phyloP scores from a whole-genome alignment of 1,139 yeast species.

The Hyphopichia fennica region DNA sequence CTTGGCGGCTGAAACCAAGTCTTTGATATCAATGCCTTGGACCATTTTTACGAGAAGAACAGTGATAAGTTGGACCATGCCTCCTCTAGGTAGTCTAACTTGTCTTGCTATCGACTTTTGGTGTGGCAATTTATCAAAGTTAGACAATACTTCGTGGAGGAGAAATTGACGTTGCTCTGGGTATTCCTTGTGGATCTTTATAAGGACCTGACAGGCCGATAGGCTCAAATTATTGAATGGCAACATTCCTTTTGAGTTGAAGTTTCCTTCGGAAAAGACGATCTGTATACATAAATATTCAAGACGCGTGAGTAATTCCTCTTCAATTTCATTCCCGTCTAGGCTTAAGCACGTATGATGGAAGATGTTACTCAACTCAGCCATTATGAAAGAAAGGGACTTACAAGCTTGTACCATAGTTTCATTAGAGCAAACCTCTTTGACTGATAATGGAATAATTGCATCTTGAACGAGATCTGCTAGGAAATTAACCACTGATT shows the following conservation, averaged over 20 bases:
- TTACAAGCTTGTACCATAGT: background rate
- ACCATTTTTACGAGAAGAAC: slow-evolving; percentile 45
- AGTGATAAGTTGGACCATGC: slow-evolving; percentile 49
- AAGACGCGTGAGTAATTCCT: slow-evolving; percentile 46
- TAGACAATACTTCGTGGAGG: slow-evolving; percentile 57
- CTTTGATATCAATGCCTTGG: slow-evolving; percentile 32
- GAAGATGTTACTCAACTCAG: slow-evolving; percentile 9
- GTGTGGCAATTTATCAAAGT: slow-evolving; percentile 48
- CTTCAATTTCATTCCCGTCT: slow-evolving; percentile 33
- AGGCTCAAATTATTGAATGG: slow-evolving; percentile 29
- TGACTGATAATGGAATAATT: slow-evolving; percentile 17
- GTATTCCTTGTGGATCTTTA: slow-evolving; percentile 44
- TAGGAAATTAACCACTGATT: slow-evolving; percentile 39
- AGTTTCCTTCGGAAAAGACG: slow-evolving; percentile 30
- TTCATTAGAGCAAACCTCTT: background rate
- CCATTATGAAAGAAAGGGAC: slow-evolving; percentile 3
- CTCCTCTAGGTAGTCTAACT: slow-evolving; percentile 43
- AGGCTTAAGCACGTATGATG: slow-evolving; percentile 13
- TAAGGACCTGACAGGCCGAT: slow-evolving; percentile 36
- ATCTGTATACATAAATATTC: slow-evolving; percentile 47
- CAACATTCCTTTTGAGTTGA: slow-evolving; percentile 17
- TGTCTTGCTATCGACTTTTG: slow-evolving; percentile 44
- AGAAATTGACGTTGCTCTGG: slow-evolving; percentile 59
- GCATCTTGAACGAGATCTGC: slow-evolving; percentile 35
- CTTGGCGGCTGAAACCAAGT: slow-evolving; percentile 4